Evolutionary conservation across 495 filamentous ascomycete species (phyloP).

Genomic region (Cercophora sp.): DNA sequence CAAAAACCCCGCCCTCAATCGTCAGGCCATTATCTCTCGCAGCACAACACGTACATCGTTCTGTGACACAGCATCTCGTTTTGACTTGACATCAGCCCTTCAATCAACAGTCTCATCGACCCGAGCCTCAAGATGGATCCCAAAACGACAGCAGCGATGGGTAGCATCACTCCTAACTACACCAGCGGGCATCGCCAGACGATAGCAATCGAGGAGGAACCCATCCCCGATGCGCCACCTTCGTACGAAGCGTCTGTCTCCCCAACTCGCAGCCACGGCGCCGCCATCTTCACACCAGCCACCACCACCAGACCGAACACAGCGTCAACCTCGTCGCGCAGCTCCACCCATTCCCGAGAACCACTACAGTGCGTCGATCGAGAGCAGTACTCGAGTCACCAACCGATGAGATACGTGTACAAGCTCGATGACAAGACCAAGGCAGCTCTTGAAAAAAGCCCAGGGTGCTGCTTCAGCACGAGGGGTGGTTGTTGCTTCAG

Average conservation of each 20-base stretch:
- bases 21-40: not conserved
- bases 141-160: not conserved
- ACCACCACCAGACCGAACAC: not conserved
- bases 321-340: no score
- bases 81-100: not conserved
- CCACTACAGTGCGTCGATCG: no score
- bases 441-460: not conserved
- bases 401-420: not conserved
- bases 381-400: no score
- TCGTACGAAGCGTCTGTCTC: conserved; percentile 3
- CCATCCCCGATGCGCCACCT: not conserved
- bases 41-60: not conserved
- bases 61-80: not conserved
- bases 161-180: conserved; percentile 5
- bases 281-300: not conserved
- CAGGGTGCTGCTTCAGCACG: conserved; percentile 16
- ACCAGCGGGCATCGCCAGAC: not conserved
- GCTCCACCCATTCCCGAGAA: no score
- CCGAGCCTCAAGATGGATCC: not conserved
- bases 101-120: not conserved
- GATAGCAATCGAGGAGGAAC: not conserved
- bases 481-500: conserved; percentile 10
- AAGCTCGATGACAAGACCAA: not conserved
- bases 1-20: not conserved
- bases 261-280: not conserved